Percentiles rank a stretch among this genome's conserved stretches.
phyloP scores from a whole-genome alignment of 2,329 filamentous ascomycete species.

The Hypoxylon sp. region DNA sequence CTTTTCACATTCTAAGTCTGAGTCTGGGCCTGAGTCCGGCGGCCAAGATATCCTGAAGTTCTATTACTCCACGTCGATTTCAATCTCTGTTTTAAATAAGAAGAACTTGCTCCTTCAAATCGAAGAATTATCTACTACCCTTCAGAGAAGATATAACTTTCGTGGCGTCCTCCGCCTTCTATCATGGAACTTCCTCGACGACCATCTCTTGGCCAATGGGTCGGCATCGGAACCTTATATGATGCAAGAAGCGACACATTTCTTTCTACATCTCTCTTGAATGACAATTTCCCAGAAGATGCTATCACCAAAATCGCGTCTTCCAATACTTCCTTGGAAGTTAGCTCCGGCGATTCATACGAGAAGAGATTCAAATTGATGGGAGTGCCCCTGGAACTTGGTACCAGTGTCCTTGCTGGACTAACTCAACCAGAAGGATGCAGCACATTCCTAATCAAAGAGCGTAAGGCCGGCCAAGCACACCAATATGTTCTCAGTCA shows the following conservation, averaged over 20 bases:
- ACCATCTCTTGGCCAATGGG: not conserved
- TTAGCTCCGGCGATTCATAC: not conserved
- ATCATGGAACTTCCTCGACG: not conserved
- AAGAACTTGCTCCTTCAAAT: not conserved
- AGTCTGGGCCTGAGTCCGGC: not conserved
- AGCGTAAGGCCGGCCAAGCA: not conserved
- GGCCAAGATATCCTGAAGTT: no score
- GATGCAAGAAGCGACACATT: not conserved
- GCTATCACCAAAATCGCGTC: not conserved
- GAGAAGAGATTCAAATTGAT: slow-evolving; percentile 1
- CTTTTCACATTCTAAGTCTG: not conserved
- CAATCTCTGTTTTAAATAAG: not conserved
- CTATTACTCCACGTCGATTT: not conserved
- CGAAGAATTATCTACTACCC: not conserved
- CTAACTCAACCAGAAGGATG: not conserved
- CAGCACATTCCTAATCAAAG: not conserved
- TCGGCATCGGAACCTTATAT: not conserved
- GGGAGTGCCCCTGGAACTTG: not conserved
- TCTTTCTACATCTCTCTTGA: not conserved
- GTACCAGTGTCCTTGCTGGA: not conserved
- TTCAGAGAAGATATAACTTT: not conserved
- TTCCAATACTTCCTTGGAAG: not conserved
- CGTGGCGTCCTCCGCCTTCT: not conserved
- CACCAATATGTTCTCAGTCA: not conserved
- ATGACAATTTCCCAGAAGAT: not conserved